Evolutionary conservation across 441 rosid species (phyloP).

Genomic region (Cnidoscolus chayamansa): DNA sequence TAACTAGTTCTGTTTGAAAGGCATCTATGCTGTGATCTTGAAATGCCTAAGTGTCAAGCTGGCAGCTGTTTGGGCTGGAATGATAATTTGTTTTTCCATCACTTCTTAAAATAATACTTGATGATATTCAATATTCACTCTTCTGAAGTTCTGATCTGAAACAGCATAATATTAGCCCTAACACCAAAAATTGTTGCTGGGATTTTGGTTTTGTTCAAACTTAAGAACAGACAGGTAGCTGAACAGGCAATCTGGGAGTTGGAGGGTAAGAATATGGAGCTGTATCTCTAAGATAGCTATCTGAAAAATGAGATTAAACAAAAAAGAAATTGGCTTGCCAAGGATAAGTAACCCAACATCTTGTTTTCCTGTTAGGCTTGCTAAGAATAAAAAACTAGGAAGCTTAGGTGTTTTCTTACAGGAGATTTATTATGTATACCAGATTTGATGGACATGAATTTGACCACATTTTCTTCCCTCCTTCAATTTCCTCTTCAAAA

Average conservation of each 20-base stretch:
- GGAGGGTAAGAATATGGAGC: background rate
- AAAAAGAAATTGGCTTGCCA: background rate
- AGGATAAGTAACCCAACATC: background rate
- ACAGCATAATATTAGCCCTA: background rate
- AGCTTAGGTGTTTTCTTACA: background rate
- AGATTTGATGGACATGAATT: slow-evolving; percentile 3
- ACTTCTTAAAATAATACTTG: background rate
- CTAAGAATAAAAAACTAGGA: background rate
- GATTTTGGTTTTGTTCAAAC: background rate
- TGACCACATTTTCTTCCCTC: background rate
- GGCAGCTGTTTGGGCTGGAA: background rate
- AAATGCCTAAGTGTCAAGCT: background rate
- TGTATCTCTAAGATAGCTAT: background rate
- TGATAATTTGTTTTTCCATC: background rate
- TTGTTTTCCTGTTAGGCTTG: background rate
- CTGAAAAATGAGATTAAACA: background rate
- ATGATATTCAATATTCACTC: background rate
- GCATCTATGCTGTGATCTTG: slow-evolving; percentile 3
- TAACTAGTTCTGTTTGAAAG: slow-evolving; percentile 6
- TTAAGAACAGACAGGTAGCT: slow-evolving; percentile 5
- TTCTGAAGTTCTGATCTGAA: background rate
- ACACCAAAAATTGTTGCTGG: background rate
- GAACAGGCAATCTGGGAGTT: background rate
- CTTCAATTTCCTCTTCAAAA: background rate
- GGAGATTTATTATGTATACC: background rate